Percentiles rank a stretch among this genome's conserved stretches.
These are phyloP conservation scores for Jatropha multifida DNA, from an alignment of 441 rosid species.

Conservation along the genomic window DNA sequence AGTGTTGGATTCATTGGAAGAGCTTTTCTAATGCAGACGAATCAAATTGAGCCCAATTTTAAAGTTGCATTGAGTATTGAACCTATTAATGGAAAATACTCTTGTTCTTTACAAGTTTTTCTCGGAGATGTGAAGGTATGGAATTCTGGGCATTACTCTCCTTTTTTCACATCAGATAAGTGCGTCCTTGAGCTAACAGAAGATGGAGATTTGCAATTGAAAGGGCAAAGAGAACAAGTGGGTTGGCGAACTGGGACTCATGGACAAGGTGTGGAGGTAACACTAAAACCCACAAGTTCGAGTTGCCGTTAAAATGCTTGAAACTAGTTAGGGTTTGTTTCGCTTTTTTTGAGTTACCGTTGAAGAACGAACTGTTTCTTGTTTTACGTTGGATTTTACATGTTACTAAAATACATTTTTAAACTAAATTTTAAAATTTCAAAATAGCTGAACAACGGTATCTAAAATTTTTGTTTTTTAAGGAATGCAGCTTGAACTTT, in stretches of 20 bases:
- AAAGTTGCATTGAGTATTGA: conserved; percentile 64
- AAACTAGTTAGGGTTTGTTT: background rate
- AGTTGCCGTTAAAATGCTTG: background rate
- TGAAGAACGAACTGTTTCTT: background rate
- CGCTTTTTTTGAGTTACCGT: background rate
- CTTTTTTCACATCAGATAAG: conserved; percentile 43
- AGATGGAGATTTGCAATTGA: conserved; percentile 72
- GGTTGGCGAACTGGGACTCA: conserved; percentile 87
- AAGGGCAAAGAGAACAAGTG: conserved; percentile 42
- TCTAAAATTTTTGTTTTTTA: no score
- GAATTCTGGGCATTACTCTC: conserved; percentile 83
- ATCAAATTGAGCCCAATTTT: conserved; percentile 45
- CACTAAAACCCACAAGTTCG: background rate
- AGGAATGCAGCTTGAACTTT: no score
- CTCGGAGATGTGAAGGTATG: conserved; percentile 88
- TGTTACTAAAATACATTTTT: no score
- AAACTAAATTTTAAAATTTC: no score
- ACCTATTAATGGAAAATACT: conserved; percentile 46
- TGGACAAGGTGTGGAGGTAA: conserved; percentile 90
- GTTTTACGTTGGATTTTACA: no score
- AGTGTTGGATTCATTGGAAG: conserved; percentile 54
- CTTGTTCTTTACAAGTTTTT: conserved; percentile 71
- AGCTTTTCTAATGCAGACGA: conserved; percentile 61
- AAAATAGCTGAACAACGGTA: no score
- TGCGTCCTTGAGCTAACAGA: conserved; percentile 64